These are phyloP conservation scores for Trichoderma brevicompactum DNA, from an alignment of 2,329 filamentous ascomycete genomes.

Conservation along the genomic window DNA sequence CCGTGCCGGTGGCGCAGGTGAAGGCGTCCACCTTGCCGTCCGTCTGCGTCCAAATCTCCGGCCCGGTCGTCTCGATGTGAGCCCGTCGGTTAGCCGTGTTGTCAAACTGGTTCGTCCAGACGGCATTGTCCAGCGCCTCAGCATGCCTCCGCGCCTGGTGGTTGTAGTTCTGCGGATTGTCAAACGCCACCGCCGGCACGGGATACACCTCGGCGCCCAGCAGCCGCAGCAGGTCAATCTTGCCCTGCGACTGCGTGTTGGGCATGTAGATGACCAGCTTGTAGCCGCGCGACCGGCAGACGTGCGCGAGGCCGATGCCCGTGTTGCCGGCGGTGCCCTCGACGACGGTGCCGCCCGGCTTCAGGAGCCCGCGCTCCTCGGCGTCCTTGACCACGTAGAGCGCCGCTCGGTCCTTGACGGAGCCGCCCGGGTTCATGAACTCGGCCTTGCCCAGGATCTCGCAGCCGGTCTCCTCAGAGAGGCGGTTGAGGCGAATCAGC, in stretches of 20 bases:
- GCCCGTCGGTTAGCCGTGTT: conserved; percentile 92
- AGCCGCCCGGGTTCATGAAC: conserved; percentile 97
- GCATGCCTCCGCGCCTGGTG: conserved; percentile 92
- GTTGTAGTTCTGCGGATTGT: conserved; percentile 97
- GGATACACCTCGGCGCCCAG: conserved; percentile 95
- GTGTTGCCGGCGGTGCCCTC: conserved; percentile 98
- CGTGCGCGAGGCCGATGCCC: conserved; percentile 95
- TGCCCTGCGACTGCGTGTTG: conserved; percentile 96
- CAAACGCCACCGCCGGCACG: conserved; percentile 92
- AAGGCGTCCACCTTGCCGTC: conserved; percentile 86
- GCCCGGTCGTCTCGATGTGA: conserved; percentile 95
- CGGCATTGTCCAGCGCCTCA: conserved; percentile 81
- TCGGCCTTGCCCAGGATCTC: conserved; percentile 95
- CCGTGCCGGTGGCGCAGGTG: conserved; percentile 92
- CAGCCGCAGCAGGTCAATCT: conserved; percentile 89
- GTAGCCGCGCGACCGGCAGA: conserved; percentile 91
- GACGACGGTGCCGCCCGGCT: conserved; percentile 88
- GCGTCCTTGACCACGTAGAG: conserved; percentile 93
- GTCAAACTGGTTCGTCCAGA: conserved; percentile 99
- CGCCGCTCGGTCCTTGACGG: conserved; percentile 94
- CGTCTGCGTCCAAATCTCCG: conserved; percentile 96
- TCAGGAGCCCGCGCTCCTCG: conserved; percentile 81
- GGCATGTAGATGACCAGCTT: conserved; percentile 99
- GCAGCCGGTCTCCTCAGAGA: conserved; percentile 91
- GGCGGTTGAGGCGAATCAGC: conserved; percentile 83